Evolutionary conservation across 1,139 yeast species (phyloP).

Genomic region (Magnusiomyces starmeri): DNA sequence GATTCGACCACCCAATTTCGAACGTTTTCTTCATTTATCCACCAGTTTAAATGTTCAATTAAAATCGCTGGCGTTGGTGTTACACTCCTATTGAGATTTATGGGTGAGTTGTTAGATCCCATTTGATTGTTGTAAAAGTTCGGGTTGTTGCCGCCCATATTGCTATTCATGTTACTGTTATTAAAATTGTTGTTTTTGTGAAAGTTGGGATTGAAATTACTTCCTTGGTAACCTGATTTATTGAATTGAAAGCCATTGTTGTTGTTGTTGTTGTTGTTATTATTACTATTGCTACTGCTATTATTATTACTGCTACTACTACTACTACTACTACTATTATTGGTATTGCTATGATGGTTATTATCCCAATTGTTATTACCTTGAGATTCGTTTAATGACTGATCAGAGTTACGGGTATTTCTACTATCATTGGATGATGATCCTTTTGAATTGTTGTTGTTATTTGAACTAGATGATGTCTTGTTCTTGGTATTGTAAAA

Average conservation of each 20-base stretch:
- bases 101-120: not conserved
- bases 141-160: constrained; percentile 3
- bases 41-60: constrained; percentile 29
- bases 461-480: too few species aligned
- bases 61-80: constrained; percentile 22
- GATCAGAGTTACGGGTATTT: not conserved
- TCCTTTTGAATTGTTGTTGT: constrained; percentile 1
- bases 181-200: constrained; percentile 8
- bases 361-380: constrained; percentile 1
- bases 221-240: not conserved
- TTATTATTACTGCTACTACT: not conserved
- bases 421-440: constrained; percentile 1
- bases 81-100: constrained; percentile 13
- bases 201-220: not conserved
- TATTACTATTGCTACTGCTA: not conserved
- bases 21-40: constrained; percentile 32
- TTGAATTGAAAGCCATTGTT: too few species aligned
- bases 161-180: constrained; percentile 7
- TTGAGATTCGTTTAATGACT: not conserved
- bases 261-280: not conserved
- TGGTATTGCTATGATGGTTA: constrained; percentile 1
- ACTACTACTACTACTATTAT: not conserved
- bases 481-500: not conserved
- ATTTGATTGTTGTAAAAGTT: constrained; percentile 1
- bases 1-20: constrained; percentile 29